These are phyloP conservation scores for Komagataea norvegica DNA, from an alignment of 1,139 yeast species.

Conservation along the genomic window DNA sequence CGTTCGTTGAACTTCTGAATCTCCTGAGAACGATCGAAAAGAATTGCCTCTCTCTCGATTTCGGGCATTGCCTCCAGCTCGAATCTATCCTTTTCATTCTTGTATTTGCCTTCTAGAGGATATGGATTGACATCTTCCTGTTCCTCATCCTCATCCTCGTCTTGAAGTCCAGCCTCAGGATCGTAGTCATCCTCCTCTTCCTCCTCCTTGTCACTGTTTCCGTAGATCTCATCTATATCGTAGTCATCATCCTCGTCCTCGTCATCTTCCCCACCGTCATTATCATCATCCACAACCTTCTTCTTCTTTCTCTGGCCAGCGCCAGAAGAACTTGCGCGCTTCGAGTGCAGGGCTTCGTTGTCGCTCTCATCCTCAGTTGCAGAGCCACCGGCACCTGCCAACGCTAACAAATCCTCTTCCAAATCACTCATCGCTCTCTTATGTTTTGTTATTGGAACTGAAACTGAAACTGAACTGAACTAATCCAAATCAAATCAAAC, in stretches of 20 bases:
- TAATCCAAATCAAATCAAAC: no score
- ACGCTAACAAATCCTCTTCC: constrained; percentile 86
- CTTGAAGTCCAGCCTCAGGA: constrained; percentile 30
- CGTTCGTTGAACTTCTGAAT: constrained; percentile 84
- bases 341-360: constrained; percentile 25
- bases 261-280: constrained; percentile 27
- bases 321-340: constrained; percentile 19
- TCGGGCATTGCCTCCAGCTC: constrained; percentile 75
- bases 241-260: constrained; percentile 32
- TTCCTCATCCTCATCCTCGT: constrained; percentile 26
- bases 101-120: constrained; percentile 89
- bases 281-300: constrained; percentile 17
- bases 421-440: constrained; percentile 40
- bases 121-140: constrained; percentile 59
- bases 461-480: no score
- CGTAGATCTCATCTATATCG: constrained; percentile 19
- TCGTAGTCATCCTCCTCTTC: constrained; percentile 31
- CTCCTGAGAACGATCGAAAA: constrained; percentile 89
- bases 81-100: constrained; percentile 72
- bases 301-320: constrained; percentile 22
- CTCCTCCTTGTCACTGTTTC: constrained; percentile 20
- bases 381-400: constrained; percentile 68
- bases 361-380: constrained; percentile 25
- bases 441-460: no score
- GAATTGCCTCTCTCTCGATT: constrained; percentile 81